Conservation (phyloP, 2,329 filamentous ascomycete species). For the Parastagonospora avenae region DNA sequence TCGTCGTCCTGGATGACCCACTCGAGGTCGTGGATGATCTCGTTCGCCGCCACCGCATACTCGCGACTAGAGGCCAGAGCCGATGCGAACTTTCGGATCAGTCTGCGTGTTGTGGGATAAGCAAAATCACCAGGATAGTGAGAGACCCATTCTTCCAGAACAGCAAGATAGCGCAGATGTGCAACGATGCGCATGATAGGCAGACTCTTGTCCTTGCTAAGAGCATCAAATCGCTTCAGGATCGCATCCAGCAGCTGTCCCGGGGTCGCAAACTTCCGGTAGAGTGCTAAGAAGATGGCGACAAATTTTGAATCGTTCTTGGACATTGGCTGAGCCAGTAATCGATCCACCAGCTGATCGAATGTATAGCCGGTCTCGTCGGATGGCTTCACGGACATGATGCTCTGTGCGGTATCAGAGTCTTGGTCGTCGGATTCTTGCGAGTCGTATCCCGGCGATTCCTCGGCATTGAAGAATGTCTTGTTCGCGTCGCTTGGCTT, state of each 20-base stretch:
- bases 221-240: conserved; percentile 73
- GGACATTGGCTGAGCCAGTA: conserved; percentile 80
- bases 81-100: conserved; percentile 75
- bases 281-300: conserved; percentile 87
- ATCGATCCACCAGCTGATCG: conserved; percentile 73
- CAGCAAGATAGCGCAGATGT: conserved; percentile 81
- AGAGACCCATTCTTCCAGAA: conserved; percentile 87
- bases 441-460: conserved; percentile 71
- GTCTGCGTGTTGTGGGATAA: conserved; percentile 71
- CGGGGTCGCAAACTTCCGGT: conserved; percentile 90
- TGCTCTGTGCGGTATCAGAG: conserved; percentile 61
- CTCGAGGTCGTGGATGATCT: conserved; percentile 81
- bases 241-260: conserved; percentile 78
- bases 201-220: conserved; percentile 69
- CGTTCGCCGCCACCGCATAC: conserved; percentile 81
- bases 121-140: conserved; percentile 94
- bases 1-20: conserved; percentile 85
- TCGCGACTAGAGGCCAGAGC: conserved; percentile 78
- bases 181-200: conserved; percentile 78
- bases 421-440: conserved; percentile 70
- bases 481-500: conserved; percentile 52
- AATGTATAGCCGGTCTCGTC: conserved; percentile 66
- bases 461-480: conserved; percentile 70
- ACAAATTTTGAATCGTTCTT: conserved; percentile 88
- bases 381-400: conserved; percentile 44